phyloP scores from a whole-genome alignment of 202 grass and related monocot genomes.

The Zoysia matrella region DNA sequence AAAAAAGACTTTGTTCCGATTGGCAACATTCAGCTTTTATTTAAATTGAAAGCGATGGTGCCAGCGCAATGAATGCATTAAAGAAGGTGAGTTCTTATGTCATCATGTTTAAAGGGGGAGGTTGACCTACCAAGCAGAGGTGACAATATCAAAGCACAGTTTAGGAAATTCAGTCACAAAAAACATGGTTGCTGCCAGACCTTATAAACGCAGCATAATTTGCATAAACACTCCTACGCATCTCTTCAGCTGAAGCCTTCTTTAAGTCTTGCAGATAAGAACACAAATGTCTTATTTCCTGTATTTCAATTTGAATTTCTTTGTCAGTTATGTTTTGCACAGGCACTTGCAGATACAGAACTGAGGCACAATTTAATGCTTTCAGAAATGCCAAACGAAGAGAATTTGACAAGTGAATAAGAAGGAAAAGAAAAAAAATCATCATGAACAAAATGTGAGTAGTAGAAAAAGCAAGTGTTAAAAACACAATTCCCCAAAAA shows the following conservation, averaged over 20 bases:
- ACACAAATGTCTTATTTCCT: slow-evolving; percentile 93
- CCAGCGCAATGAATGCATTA: not conserved
- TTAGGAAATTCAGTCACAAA: not conserved
- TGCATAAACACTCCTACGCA: slow-evolving; percentile 96
- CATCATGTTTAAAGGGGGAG: not conserved
- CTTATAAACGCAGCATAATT: slow-evolving; percentile 99
- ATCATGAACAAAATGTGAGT: not conserved
- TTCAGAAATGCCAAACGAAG: not conserved
- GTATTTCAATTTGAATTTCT: slow-evolving; percentile 43
- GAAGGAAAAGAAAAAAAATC: not conserved
- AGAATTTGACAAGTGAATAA: not conserved
- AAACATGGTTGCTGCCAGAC: slow-evolving; percentile 29
- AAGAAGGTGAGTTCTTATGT: not conserved
- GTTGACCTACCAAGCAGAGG: slow-evolving; percentile 9
- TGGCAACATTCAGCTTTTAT: slow-evolving; percentile 10
- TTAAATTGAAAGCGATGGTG: not conserved
- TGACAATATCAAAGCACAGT: not conserved
- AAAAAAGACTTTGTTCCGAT: not conserved
- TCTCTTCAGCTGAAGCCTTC: slow-evolving; percentile 99
- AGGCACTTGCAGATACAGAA: slow-evolving; percentile 14
- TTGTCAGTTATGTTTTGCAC: slow-evolving; percentile 42
- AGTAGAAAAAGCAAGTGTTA: slow-evolving; percentile 10
- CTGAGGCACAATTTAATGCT: slow-evolving; percentile 28
- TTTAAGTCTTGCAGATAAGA: slow-evolving; percentile 41
- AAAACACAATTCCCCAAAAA: not conserved